Percentiles rank a stretch among this genome's conserved stretches.
These are phyloP conservation scores for Rubroshorea leprosula DNA, from an alignment of 345 rosid genomes.

Conservation along the genomic window DNA sequence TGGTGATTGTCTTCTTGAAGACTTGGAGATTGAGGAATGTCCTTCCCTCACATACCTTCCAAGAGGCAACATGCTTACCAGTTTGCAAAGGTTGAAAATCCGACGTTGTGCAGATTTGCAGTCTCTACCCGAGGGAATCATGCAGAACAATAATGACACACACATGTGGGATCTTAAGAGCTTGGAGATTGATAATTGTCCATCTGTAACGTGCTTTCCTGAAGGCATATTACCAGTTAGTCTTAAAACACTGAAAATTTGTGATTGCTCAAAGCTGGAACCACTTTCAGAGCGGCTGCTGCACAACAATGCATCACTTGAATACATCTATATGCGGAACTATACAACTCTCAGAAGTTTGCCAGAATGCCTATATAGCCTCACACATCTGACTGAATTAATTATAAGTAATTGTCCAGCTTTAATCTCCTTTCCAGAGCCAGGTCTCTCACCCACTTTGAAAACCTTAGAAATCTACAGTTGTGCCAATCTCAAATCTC, in stretches of 20 bases:
- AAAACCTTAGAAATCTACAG: conserved; percentile 1
- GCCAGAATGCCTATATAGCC: conserved; percentile 5
- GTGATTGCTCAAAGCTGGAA: too few species aligned
- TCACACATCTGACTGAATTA: conserved; percentile 13
- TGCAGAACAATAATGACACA: conserved; percentile 1
- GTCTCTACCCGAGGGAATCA: conserved; percentile 15
- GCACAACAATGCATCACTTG: conserved; percentile 12
- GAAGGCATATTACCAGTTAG: too few species aligned
- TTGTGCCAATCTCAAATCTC: background rate
- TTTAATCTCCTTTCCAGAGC: conserved; percentile 19
- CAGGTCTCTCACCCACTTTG: conserved; percentile 15
- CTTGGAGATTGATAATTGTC: conserved; percentile 19
- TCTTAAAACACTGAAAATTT: too few species aligned
- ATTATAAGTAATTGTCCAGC: conserved; percentile 4
- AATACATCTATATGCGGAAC: background rate
- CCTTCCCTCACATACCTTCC: conserved; percentile 6
- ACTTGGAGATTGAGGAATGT: conserved; percentile 12
- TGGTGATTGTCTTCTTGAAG: conserved; percentile 12
- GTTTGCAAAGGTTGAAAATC: conserved; percentile 2
- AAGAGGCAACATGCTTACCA: conserved; percentile 1
- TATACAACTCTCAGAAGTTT: background rate
- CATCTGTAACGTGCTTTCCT: conserved; percentile 16
- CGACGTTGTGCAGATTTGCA: background rate
- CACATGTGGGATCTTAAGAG: conserved; percentile 13
- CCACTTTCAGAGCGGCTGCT: too few species aligned